Conservation (phyloP, 2,329 filamentous ascomycete genomes). For the Verticillium albo-atrum region DNA sequence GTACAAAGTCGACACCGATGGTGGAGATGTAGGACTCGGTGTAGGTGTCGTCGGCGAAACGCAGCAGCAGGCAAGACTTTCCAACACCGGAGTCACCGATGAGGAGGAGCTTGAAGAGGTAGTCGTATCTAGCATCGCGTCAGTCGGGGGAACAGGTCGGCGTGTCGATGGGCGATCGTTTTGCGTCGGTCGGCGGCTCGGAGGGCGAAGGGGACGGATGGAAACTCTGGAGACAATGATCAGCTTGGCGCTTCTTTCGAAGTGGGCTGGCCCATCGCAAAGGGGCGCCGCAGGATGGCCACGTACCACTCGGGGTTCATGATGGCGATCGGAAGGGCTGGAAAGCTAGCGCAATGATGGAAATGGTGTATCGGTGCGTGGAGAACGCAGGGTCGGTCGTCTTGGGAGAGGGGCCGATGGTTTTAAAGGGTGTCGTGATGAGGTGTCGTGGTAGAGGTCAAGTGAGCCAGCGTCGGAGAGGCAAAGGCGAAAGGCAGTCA, state of each 20-base stretch:
- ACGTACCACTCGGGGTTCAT: conserved; percentile 95
- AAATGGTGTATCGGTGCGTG: not conserved
- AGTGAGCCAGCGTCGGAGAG: not conserved
- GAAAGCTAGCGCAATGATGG: conserved; percentile 5
- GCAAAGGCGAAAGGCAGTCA: conserved; percentile 5
- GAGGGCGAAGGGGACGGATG: conserved; percentile 1
- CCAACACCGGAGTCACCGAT: conserved; percentile 99
- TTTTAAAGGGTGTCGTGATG: conserved; percentile 3
- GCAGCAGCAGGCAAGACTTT: conserved; percentile 97
- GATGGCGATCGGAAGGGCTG: conserved; percentile 35
- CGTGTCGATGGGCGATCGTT: not conserved
- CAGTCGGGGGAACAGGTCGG: conserved; percentile 11
- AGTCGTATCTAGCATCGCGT: conserved; percentile 79
- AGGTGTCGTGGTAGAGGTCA: conserved; percentile 4
- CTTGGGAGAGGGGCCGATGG: conserved; percentile 9
- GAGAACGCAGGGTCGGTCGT: not conserved
- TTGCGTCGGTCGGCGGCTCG: not conserved
- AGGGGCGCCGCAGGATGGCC: conserved; percentile 12
- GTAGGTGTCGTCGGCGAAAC: conserved; percentile 98
- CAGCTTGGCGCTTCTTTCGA: conserved; percentile 10
- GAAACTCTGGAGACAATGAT: conserved; percentile 8
- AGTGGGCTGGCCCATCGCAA: conserved; percentile 4
- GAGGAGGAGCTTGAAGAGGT: conserved; percentile 99
- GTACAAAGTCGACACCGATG: conserved; percentile 97
- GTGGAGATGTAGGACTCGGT: conserved; percentile 99